A percentile compares a stretch with the other conserved stretches of the same genome.
phyloP scores from a whole-genome alignment of 192 early-diverging fungal genomes.

The Linnemannia elongata region DNA sequence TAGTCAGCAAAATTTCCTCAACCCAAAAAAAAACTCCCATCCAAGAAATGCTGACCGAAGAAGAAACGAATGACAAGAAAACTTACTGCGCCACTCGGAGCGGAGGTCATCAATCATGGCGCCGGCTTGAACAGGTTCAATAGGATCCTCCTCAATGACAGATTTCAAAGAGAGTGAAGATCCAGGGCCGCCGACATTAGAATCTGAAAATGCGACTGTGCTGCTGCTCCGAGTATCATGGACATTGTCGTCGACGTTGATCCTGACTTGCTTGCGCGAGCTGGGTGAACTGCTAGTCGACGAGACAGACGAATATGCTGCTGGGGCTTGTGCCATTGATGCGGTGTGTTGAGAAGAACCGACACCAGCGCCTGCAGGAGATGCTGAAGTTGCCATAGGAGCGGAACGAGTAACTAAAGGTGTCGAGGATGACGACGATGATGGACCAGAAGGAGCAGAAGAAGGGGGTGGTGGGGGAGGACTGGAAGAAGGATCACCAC shows the following conservation, averaged over 20 bases:
- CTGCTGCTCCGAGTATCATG: not conserved
- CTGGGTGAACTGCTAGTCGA: not conserved
- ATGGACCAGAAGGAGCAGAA: not conserved
- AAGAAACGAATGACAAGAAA: not conserved
- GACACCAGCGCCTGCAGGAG: not conserved
- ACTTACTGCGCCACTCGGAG: conserved; percentile 53
- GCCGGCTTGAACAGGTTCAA: conserved; percentile 25
- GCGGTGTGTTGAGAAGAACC: not conserved
- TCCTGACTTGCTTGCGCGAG: not conserved
- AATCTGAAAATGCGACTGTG: not conserved
- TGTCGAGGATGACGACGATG: not conserved
- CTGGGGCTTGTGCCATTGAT: not conserved
- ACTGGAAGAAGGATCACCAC: not conserved
- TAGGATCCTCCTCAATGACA: conserved; percentile 13
- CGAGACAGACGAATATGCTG: not conserved
- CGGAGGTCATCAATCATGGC: conserved; percentile 27
- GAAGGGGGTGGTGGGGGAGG: not conserved
- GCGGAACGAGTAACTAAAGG: not conserved
- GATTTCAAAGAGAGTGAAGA: not conserved
- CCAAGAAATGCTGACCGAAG: not conserved
- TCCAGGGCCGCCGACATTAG: conserved; percentile 18
- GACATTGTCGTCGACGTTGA: not conserved
- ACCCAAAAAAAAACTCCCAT: not conserved
- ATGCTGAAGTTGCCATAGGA: not conserved
- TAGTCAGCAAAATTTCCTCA: not conserved